Evolutionary conservation across 257 asterid genomes (phyloP).

Genomic region (Lithospermum erythrorhizon): DNA sequence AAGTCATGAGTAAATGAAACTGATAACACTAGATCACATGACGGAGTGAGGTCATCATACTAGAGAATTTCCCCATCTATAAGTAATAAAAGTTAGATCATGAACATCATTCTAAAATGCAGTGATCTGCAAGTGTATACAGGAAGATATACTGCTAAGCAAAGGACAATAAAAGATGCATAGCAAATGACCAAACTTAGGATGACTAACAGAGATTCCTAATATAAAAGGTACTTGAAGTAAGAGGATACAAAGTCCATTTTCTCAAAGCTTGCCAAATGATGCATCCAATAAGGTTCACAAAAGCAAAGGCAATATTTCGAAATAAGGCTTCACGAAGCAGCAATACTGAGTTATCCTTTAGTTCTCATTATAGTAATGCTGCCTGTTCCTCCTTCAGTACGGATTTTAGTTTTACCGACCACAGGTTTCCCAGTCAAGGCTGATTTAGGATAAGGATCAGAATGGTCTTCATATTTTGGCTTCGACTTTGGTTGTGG

Average conservation of each 20-base stretch:
- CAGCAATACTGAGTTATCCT: conserved; percentile 27
- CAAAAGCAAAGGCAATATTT: conserved; percentile 5
- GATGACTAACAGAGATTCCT: too few species aligned
- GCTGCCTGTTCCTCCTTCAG: conserved; percentile 87
- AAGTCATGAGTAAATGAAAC: too few species aligned
- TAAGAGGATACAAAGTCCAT: conserved; percentile 6
- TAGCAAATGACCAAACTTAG: too few species aligned
- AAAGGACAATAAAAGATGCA: too few species aligned
- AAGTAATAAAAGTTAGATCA: too few species aligned
- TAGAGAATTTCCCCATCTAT: too few species aligned
- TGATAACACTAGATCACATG: conserved; percentile 8
- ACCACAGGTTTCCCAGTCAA: conserved; percentile 92
- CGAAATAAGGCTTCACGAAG: conserved; percentile 4
- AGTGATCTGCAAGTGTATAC: too few species aligned
- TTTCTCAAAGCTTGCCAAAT: conserved; percentile 11
- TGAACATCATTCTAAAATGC: too few species aligned
- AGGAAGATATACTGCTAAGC: too few species aligned
- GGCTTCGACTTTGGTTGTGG: conserved; percentile 47
- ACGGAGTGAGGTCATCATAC: too few species aligned
- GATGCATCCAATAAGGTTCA: conserved; percentile 1
- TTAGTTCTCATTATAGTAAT: conserved; percentile 77
- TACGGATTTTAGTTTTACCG: conserved; percentile 78
- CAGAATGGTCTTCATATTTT: conserved; percentile 30
- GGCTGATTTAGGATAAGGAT: conserved; percentile 58
- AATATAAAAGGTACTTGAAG: too few species aligned